Evolutionary conservation across 2,329 filamentous ascomycete species (phyloP).

Genomic region (Paecilomyces formosus): DNA sequence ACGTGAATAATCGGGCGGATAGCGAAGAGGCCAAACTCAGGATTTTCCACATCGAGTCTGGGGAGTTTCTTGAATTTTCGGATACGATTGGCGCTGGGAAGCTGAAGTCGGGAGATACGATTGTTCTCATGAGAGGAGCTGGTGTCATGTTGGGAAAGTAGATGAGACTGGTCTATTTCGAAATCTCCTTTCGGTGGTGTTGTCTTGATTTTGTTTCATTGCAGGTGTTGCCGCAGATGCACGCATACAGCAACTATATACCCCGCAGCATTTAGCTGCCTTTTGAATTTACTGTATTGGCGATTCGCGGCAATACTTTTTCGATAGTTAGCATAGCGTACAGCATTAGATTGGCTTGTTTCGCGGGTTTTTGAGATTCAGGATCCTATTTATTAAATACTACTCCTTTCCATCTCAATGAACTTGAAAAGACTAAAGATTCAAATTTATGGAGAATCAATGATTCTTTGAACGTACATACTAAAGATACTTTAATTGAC

Average conservation of each 20-base stretch:
- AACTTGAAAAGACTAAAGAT: no score
- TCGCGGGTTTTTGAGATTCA: neutral
- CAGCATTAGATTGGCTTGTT: neutral
- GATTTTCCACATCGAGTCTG: slow-evolving; percentile 89
- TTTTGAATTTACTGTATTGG: neutral
- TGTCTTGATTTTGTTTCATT: neutral
- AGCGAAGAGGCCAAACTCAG: slow-evolving; percentile 64
- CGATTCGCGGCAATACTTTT: neutral
- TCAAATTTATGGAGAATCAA: no score
- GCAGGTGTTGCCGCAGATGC: neutral
- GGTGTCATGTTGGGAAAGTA: slow-evolving; percentile 67
- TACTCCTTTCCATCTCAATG: no score
- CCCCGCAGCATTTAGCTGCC: neutral
- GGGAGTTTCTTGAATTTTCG: slow-evolving; percentile 74
- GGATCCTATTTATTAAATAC: no score
- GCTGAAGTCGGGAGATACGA: slow-evolving; percentile 75
- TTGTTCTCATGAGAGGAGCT: slow-evolving; percentile 80
- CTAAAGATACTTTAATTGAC: no score
- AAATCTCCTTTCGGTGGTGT: neutral
- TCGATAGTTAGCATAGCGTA: neutral
- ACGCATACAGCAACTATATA: neutral
- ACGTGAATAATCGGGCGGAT: slow-evolving; percentile 37
- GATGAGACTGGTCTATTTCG: slow-evolving; percentile 46
- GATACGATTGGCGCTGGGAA: slow-evolving; percentile 68
- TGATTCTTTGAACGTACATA: no score